Evolutionary conservation across 164 flowering plant species (phyloP).

Genomic region (Umbellularia californica): DNA sequence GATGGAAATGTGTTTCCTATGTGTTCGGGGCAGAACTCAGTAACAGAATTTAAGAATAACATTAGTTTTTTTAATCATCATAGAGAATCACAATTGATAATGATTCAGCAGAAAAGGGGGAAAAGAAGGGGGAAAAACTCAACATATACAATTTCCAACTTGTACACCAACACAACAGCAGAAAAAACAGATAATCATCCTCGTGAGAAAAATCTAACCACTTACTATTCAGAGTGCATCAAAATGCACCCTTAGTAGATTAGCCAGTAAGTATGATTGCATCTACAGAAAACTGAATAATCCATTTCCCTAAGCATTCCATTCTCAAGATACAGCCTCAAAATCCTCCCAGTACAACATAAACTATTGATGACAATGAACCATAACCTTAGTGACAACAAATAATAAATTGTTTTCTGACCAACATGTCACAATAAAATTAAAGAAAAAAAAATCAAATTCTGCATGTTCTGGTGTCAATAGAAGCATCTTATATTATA

Average conservation of each 20-base stretch:
- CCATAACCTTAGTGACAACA: neutral
- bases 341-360: neutral
- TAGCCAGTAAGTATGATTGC: neutral
- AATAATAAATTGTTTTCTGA: neutral
- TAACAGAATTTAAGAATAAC: too few relatives aligned
- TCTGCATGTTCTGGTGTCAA: conserved; percentile 3
- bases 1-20: too few relatives aligned
- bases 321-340: neutral
- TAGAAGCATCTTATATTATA: conserved; percentile 18
- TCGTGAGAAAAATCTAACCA: too few relatives aligned
- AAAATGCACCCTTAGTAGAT: neutral
- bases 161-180: neutral
- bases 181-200: neutral
- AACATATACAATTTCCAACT: neutral
- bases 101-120: neutral
- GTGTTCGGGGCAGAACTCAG: too few relatives aligned
- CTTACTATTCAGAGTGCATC: neutral
- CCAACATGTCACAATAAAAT: neutral
- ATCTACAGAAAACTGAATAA: neutral
- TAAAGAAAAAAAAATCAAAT: conserved; percentile 2
- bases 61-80: neutral
- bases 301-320: neutral
- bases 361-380: neutral
- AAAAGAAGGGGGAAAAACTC: too few relatives aligned
- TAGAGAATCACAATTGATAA: neutral